A percentile compares a stretch with the other conserved stretches of the same genome.
Conservation (phyloP, 2,329 filamentous ascomycete genomes). For the Aaosphaeria pasadenensis region DNA sequence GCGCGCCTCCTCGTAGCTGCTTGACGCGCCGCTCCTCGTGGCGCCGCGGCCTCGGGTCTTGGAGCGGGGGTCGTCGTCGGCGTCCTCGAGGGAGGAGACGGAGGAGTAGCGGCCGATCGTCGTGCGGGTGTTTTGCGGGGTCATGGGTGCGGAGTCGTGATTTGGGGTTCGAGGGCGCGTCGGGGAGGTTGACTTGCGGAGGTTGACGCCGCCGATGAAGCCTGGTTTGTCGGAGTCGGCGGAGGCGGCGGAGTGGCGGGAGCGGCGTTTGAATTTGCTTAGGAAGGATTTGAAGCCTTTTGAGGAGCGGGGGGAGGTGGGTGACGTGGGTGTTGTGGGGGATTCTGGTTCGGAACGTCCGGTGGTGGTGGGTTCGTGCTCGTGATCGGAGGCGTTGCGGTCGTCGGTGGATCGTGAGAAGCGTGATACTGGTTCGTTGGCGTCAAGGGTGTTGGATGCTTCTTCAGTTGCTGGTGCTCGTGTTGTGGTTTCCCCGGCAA, state of each 20-base stretch:
- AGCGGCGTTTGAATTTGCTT: constrained; percentile 38
- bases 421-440: constrained; percentile 19
- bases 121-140: constrained; percentile 3
- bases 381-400: background rate
- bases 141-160: constrained; percentile 1
- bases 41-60: constrained; percentile 53
- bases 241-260: constrained; percentile 23
- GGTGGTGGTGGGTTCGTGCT: background rate
- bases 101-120: constrained; percentile 20
- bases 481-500: background rate
- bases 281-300: constrained; percentile 38
- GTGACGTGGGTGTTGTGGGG: constrained; percentile 20
- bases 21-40: constrained; percentile 32
- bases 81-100: constrained; percentile 28
- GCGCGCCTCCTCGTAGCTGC: constrained; percentile 53
- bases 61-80: constrained; percentile 31
- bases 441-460: constrained; percentile 2
- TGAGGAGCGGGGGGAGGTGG: constrained; percentile 19
- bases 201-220: constrained; percentile 45
- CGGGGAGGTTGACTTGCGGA: constrained; percentile 18
- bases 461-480: background rate
- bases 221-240: constrained; percentile 29
- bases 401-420: constrained; percentile 5
- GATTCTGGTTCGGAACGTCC: no score
- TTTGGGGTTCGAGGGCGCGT: constrained; percentile 1